A percentile compares a stretch with the other conserved stretches of the same genome.
phyloP scores from a whole-genome alignment of 805 yeast species.

The Barnettozyma californica region DNA sequence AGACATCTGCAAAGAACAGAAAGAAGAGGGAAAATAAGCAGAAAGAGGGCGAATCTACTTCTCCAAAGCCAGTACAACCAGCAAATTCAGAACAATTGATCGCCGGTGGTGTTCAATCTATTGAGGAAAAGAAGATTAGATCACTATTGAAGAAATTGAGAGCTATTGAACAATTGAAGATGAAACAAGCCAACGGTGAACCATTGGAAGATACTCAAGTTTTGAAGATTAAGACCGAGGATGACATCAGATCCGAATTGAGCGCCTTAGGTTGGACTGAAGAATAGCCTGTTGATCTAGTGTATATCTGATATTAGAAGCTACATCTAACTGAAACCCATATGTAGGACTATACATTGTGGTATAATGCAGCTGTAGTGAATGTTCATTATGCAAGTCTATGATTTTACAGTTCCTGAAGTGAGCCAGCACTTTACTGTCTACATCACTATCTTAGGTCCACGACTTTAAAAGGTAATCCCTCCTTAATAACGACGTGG shows the following conservation, averaged over 20 bases:
- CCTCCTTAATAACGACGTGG: conserved; percentile 42
- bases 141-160: conserved; percentile 86
- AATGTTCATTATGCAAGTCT: not conserved
- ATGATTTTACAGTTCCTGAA: not conserved
- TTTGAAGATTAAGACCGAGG: conserved; percentile 83
- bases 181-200: conserved; percentile 79
- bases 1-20: conserved; percentile 66
- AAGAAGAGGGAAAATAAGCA: conserved; percentile 68
- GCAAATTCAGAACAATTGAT: conserved; percentile 32
- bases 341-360: not conserved
- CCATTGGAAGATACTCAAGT: conserved; percentile 89
- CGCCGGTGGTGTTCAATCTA: conserved; percentile 57
- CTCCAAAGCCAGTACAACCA: conserved; percentile 13
- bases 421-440: not conserved
- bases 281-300: conserved; percentile 2
- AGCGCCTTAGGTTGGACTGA: conserved; percentile 68
- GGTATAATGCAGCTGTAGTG: not conserved
- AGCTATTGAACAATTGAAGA: conserved; percentile 89
- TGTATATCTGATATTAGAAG: not conserved
- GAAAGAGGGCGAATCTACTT: conserved; percentile 17
- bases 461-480: conserved; percentile 41
- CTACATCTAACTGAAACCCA: not conserved
- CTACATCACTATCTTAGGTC: conserved; percentile 37
- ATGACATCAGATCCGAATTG: conserved; percentile 70
- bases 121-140: conserved; percentile 91